phyloP scores from a whole-genome alignment of 2,329 filamentous ascomycete species.

The Pseudodiploospora longispora region DNA sequence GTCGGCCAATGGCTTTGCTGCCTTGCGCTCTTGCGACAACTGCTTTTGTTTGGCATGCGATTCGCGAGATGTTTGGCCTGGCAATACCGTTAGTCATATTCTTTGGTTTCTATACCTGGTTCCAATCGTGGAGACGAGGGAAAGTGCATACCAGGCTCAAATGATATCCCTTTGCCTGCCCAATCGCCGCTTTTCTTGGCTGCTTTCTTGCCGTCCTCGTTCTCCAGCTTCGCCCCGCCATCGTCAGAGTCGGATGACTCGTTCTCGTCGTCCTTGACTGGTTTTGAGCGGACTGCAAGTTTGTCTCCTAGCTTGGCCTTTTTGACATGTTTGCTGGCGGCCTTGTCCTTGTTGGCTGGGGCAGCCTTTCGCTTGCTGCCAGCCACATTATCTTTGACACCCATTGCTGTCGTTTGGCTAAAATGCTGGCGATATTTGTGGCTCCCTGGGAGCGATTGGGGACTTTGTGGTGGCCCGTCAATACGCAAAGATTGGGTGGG shows the following conservation, averaged over 20 bases:
- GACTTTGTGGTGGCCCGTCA: not conserved
- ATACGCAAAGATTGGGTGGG: conserved; percentile 3
- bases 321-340: conserved; percentile 35
- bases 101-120: not conserved
- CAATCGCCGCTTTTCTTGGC: conserved; percentile 24
- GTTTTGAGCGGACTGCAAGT: conserved; percentile 24
- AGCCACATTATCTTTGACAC: conserved; percentile 36
- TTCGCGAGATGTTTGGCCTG: conserved; percentile 61
- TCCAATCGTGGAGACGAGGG: not conserved
- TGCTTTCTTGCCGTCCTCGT: conserved; percentile 28
- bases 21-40: conserved; percentile 79
- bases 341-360: conserved; percentile 33
- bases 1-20: conserved; percentile 87
- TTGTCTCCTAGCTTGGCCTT: conserved; percentile 39
- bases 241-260: conserved; percentile 45
- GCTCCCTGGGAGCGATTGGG: conserved; percentile 2
- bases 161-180: conserved; percentile 20
- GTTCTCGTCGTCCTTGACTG: conserved; percentile 34
- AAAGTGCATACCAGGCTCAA: conserved; percentile 32
- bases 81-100: not conserved
- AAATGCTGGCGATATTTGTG: conserved; percentile 10
- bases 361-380: conserved; percentile 52
- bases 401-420: conserved; percentile 28
- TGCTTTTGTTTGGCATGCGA: conserved; percentile 90
- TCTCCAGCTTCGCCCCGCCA: conserved; percentile 41